Base-by-base conservation (phyloP, 192 early-diverging fungal species). In the Entophlyctis helioformis region DNA sequence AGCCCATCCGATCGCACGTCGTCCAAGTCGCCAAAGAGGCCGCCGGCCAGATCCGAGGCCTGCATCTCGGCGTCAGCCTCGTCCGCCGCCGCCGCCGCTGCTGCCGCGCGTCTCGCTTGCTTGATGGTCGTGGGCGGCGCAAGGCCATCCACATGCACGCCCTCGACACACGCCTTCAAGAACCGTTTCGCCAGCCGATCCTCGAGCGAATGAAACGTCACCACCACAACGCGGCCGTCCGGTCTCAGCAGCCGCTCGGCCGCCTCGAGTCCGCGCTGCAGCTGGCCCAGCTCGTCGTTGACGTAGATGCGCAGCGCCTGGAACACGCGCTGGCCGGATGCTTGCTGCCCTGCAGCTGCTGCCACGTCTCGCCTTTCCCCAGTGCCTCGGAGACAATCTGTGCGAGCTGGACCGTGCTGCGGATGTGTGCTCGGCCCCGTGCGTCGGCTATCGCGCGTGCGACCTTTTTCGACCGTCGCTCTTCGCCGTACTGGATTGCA, bases 151-250 rank as follows among this genome's bases (percentile, higher is more conserved):
- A 15, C 12, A 7, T 23, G 13, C 13, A 31, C 45, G 15, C 36
- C 57, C 34, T 56, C 47, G 20, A 57, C 39, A 8, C 56, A 50
- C 3, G 45, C 26, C 36, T 61, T 43, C 18, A 86, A 57, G 36
- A 71, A 74, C 41, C 69, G 60, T 46, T 86, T 86, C 15, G 72
- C 74, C n/a, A 84, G 72, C 29, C 71, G 28, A 49, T 86, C 84
- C 48, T 86, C 84, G 5, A 84, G 59, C 0, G 80, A 83, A 48
- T 86, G 84, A 44, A 86, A 86, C 4, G 80, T 76, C 1, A 84
- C 75, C 15, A 66, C 70, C 0, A 74, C 74, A 21, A 82, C 52
- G 1, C 62, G 59, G 0, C 76, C 80, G 31, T 58, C 48, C 0
- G 78, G 73, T 7, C 44, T 44, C 3, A 84, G 63, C 3, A 82